Evolutionary conservation across 805 yeast species (phyloP), one percentile per base, ranked within the genome.

Genomic region (Babjeviella inositovora): DNA sequence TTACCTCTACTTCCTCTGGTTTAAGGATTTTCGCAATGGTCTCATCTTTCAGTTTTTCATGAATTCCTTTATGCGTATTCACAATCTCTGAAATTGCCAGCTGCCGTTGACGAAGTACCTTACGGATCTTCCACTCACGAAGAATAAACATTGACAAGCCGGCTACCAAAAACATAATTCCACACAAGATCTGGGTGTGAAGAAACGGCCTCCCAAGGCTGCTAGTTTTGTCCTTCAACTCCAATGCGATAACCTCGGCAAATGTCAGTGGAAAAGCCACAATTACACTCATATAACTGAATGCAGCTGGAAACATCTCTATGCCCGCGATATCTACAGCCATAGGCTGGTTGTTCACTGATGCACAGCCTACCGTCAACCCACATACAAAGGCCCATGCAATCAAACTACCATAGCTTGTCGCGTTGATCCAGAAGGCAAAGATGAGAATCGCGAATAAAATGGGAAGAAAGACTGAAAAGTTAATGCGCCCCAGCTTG

Each of bases 181-280:
- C 62, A 5, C 51, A 41, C 28, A 53, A 54, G 2, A 55, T 44
- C 32, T 57, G 65, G 7, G 57, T 41, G 23, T 53, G 39, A 6
- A 49, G 31, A 26, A 39, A 57, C 3, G 53, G 59, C n/a, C n/a
- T n/a, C n/a, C n/a, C 29, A n/a, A n/a, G n/a, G 29, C 30, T 3
- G 17, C n/a, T 18, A 7, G 35, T 23, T n/a, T 35, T 26, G n/a
- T 38, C 46, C 24, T 22, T 50, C 22, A 69, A 37, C 3, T 66
- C 53, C 27, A 70, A 57, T 0, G 69, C 75, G 23, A 69, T 57
- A 6, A 65, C 55, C 41, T 70, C 79, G 4, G 68, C 50, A 2
- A 58, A 53, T 13, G 70, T 39, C 5, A 58, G 39, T 14, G 41
- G 24, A 3, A 50, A 32, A 2, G 53, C 45, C 14, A 44, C 41